Evolutionary conservation across 305 asterid species (phyloP).

Genomic region (Caryopteris hybrid): DNA sequence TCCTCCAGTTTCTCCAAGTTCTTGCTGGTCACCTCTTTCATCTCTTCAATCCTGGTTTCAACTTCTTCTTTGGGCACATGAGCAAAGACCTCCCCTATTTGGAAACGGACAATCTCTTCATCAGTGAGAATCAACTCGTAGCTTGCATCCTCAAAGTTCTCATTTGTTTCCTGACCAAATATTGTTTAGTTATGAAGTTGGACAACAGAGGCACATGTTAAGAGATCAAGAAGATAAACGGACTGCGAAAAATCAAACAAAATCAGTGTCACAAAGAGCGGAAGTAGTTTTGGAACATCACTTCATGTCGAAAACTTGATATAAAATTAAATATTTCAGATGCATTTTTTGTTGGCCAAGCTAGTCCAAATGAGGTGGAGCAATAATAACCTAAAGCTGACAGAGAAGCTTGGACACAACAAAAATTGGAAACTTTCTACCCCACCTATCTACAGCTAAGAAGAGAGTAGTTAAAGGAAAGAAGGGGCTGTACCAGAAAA

Average conservation of each 20-base stretch:
- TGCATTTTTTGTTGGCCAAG: no score
- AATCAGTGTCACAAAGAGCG: background rate
- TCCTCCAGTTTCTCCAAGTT: slow-evolving; percentile 68
- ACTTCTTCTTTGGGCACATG: slow-evolving; percentile 84
- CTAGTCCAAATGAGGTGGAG: no score
- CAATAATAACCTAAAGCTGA: no score
- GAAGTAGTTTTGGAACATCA: no score
- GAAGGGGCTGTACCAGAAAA: background rate
- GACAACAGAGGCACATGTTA: background rate
- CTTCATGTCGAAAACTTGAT: no score
- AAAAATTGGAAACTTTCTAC: background rate
- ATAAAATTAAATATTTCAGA: no score
- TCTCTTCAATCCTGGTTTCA: slow-evolving; percentile 74
- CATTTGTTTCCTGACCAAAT: slow-evolving; percentile 60
- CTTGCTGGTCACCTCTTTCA: slow-evolving; percentile 65
- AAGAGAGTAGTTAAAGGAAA: background rate
- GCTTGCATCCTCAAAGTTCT: slow-evolving; percentile 86
- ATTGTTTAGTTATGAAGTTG: background rate
- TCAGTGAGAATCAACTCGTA: slow-evolving; percentile 86
- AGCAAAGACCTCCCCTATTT: slow-evolving; percentile 87
- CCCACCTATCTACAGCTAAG: background rate
- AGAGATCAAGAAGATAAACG: background rate
- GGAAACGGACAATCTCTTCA: slow-evolving; percentile 81
- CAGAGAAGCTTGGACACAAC: no score
- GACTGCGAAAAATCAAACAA: no score